phyloP scores from a whole-genome alignment of 179 eudicot species.

The Sideroxylon spinosum region DNA sequence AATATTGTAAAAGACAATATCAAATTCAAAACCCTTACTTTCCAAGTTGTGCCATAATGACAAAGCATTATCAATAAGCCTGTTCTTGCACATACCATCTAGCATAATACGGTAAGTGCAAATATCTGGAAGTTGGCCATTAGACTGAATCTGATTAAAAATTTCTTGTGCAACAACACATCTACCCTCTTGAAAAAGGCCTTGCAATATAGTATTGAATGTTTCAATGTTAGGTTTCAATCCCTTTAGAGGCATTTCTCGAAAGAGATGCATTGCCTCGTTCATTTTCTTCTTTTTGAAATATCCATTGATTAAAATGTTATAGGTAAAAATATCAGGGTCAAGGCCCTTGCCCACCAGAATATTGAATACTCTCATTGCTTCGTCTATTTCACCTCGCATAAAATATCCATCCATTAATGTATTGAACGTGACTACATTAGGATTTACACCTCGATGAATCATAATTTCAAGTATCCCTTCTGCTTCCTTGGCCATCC shows the following conservation, averaged over 20 bases:
- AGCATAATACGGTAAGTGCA: neutral
- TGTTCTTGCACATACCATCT: neutral
- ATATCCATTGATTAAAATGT: neutral
- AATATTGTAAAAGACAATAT: neutral
- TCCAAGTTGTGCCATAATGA: neutral
- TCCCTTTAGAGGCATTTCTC: neutral
- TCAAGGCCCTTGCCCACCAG: no score
- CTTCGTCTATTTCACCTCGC: neutral
- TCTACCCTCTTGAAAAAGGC: neutral
- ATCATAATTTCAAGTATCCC: neutral
- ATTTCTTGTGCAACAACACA: neutral
- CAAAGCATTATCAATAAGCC: neutral
- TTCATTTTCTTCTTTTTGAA: constrained; percentile 1
- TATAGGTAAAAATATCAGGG: neutral
- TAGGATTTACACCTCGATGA: neutral
- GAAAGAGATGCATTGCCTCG: neutral
- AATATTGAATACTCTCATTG: neutral
- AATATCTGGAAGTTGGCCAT: neutral
- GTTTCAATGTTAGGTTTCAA: neutral
- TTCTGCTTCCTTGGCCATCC: neutral
- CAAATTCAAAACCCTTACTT: neutral
- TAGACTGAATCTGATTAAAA: constrained; percentile 6
- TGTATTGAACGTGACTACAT: neutral
- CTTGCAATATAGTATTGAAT: neutral
- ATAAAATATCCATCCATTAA: constrained; percentile 2